A percentile compares a stretch with the other conserved stretches of the same genome.
phyloP scores from a whole-genome alignment of 495 filamentous ascomycete species.

The Penicillium ochrochloron region DNA sequence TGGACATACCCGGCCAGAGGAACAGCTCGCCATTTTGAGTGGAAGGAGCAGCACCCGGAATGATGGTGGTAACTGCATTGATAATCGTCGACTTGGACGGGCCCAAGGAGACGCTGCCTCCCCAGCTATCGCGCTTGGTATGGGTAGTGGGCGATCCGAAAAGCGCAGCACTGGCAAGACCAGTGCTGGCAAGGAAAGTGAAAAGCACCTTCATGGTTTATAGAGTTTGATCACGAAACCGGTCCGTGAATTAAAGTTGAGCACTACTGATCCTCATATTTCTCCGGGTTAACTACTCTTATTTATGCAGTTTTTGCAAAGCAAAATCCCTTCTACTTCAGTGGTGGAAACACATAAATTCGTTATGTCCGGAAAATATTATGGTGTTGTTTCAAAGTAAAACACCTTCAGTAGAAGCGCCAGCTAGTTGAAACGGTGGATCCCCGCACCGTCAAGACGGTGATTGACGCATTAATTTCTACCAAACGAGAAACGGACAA shows the following conservation, averaged over 20 bases:
- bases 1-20: conserved; percentile 52
- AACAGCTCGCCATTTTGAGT: conserved; percentile 45
- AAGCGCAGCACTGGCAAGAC: background rate
- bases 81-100: conserved; percentile 12
- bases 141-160: background rate
- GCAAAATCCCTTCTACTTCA: background rate
- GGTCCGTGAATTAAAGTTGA: background rate
- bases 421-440: conserved; percentile 10
- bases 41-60: conserved; percentile 41
- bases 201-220: background rate
- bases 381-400: background rate
- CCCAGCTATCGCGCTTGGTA: conserved; percentile 3
- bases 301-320: background rate
- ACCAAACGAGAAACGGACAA: background rate
- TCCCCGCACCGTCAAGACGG: background rate
- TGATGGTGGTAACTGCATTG: conserved; percentile 47
- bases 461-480: conserved; percentile 23
- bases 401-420: conserved; percentile 2
- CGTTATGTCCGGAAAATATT: background rate
- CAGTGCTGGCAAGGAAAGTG: background rate
- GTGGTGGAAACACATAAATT: background rate
- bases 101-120: background rate
- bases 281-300: background rate
- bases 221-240: background rate
- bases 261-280: conserved; percentile 1